Conservation (phyloP, 345 rosid species). For the Corchorus capsularis region DNA sequence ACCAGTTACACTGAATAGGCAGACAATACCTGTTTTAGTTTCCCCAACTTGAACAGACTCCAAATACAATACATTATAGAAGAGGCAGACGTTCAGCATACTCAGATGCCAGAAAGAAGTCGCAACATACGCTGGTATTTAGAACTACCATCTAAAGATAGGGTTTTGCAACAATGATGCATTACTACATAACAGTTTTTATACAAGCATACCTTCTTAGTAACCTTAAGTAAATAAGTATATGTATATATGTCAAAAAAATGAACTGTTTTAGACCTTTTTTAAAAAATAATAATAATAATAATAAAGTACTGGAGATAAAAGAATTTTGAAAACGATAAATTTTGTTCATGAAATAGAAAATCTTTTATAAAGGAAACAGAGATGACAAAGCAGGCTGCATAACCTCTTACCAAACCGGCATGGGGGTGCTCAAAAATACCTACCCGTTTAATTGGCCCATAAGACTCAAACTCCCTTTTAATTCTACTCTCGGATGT, state of each 20-base stretch:
- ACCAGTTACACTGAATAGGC: slow-evolving; percentile 37
- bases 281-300: background rate
- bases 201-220: background rate
- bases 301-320: background rate
- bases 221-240: slow-evolving; percentile 19
- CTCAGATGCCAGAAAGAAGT: slow-evolving; percentile 24
- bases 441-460: slow-evolving; percentile 99
- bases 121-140: slow-evolving; percentile 19
- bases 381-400: slow-evolving; percentile 31
- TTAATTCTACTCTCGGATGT: slow-evolving; percentile 94
- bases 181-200: slow-evolving; percentile 10
- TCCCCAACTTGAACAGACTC: slow-evolving; percentile 40
- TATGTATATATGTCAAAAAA: slow-evolving; percentile 15
- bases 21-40: slow-evolving; percentile 49
- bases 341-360: slow-evolving; percentile 12
- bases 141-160: slow-evolving; percentile 25
- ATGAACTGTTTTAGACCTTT: background rate
- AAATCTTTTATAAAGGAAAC: slow-evolving; percentile 22
- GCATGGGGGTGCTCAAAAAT: slow-evolving; percentile 51
- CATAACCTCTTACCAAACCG: slow-evolving; percentile 86
- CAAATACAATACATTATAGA: slow-evolving; percentile 29
- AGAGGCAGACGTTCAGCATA: slow-evolving; percentile 26
- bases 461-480: slow-evolving; percentile 99
- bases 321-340: slow-evolving; percentile 3
- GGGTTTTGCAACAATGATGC: slow-evolving; percentile 9